Evolutionary conservation across 345 rosid genomes (phyloP).

Genomic region (Euphorbia pulcherrima): DNA sequence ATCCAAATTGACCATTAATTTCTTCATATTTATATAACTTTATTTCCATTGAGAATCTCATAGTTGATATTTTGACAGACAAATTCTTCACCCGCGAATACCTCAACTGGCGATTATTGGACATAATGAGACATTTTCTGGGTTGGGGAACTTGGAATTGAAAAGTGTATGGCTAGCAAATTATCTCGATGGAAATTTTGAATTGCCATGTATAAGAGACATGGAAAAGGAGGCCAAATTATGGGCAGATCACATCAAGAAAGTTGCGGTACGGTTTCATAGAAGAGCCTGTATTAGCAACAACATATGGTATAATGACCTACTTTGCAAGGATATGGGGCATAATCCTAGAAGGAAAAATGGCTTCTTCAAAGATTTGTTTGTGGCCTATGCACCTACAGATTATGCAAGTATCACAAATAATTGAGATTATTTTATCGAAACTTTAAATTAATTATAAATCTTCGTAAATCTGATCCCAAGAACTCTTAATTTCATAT

Average conservation of each 20-base stretch:
- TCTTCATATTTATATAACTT: too few relatives aligned
- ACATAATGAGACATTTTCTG: neutral
- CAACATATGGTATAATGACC: slow-evolving; percentile 45
- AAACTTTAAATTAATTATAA: too few relatives aligned
- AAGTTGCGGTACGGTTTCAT: slow-evolving; percentile 19
- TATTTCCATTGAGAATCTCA: too few relatives aligned
- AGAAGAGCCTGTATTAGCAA: slow-evolving; percentile 34
- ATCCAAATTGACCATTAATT: too few relatives aligned
- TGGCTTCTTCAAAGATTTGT: slow-evolving; percentile 30
- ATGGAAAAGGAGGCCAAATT: slow-evolving; percentile 34
- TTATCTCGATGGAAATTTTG: slow-evolving; percentile 34
- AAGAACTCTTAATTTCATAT: too few relatives aligned
- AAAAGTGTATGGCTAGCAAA: slow-evolving; percentile 40
- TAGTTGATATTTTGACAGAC: slow-evolving; percentile 2
- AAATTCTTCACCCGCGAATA: slow-evolving; percentile 35
- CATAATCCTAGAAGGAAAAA: slow-evolving; percentile 39
- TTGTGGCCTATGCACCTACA: slow-evolving; percentile 39
- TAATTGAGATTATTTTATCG: too few relatives aligned
- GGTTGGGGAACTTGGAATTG: slow-evolving; percentile 28
- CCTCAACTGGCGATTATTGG: slow-evolving; percentile 30
- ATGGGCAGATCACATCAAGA: slow-evolving; percentile 34
- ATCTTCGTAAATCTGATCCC: too few relatives aligned
- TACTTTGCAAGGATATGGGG: slow-evolving; percentile 38
- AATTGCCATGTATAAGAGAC: slow-evolving; percentile 31
- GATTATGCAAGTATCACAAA: slow-evolving; percentile 28